Conservation (phyloP, 2,329 filamentous ascomycete genomes). For the Beauveria rudraprayagi region DNA sequence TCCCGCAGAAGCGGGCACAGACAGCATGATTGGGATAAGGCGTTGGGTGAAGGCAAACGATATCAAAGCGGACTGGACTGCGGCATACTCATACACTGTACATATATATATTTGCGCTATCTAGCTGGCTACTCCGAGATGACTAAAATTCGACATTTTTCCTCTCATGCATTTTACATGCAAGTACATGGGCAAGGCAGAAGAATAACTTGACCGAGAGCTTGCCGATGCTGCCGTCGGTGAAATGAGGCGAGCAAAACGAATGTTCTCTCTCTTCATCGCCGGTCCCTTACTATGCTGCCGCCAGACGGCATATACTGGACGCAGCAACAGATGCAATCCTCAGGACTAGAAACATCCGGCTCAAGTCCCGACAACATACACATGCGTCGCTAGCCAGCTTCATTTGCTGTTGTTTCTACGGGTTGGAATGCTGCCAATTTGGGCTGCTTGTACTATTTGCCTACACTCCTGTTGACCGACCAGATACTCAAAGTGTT, state of each 20-base stretch:
- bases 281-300: background rate
- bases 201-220: too few relatives aligned
- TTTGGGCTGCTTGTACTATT: too few relatives aligned
- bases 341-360: background rate
- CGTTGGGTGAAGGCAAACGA: background rate
- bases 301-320: background rate
- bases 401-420: background rate
- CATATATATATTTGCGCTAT: background rate
- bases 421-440: too few relatives aligned
- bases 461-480: too few relatives aligned
- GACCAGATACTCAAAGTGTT: too few relatives aligned
- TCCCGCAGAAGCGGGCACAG: background rate
- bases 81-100: slow-evolving; percentile 2
- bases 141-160: background rate
- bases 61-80: background rate
- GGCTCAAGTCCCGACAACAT: background rate
- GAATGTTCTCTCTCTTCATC: background rate
- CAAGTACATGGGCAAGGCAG: too few relatives aligned
- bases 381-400: background rate
- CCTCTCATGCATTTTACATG: background rate
- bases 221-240: too few relatives aligned
- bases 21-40: background rate
- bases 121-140: background rate
- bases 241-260: too few relatives aligned
- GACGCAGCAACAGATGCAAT: background rate